These are phyloP conservation scores for Irpex rosettiformis DNA, from an alignment of 1,284 basidiomycete genomes.

Conservation along the genomic window DNA sequence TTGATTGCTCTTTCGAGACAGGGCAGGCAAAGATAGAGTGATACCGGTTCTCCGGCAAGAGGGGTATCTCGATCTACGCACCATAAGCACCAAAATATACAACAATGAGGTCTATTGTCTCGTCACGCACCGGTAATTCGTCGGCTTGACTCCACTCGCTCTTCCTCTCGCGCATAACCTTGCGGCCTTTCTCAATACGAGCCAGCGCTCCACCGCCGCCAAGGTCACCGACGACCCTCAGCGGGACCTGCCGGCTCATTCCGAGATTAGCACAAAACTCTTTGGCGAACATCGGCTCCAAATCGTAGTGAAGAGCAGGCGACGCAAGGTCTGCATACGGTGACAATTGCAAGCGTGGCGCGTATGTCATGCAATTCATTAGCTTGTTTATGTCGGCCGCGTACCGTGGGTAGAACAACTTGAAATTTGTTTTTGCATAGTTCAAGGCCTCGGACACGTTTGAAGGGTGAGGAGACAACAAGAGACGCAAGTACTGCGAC, in stretches of 20 bases:
- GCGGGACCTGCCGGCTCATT: conserved; percentile 84
- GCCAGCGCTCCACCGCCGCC: conserved; percentile 88
- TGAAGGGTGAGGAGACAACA: conserved; percentile 55
- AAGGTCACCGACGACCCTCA: conserved; percentile 86
- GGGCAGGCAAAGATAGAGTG: conserved; percentile 98
- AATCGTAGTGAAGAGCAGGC: conserved; percentile 65
- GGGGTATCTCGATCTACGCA: conserved; percentile 81
- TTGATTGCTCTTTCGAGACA: conserved; percentile 96
- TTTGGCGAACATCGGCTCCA: conserved; percentile 80
- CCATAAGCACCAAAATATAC: background rate
- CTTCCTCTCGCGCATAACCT: conserved; percentile 89
- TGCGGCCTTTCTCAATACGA: conserved; percentile 88
- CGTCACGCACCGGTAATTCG: conserved; percentile 73
- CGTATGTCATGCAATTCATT: conserved; percentile 71
- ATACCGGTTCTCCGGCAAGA: conserved; percentile 83
- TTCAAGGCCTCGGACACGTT: conserved; percentile 57
- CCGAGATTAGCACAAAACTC: conserved; percentile 88
- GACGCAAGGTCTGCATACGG: conserved; percentile 75
- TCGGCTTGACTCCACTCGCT: conserved; percentile 88
- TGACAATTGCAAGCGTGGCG: conserved; percentile 57
- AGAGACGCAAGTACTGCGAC: conserved; percentile 76
- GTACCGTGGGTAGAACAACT: conserved; percentile 64
- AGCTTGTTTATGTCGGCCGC: conserved; percentile 71
- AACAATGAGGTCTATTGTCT: conserved; percentile 4
- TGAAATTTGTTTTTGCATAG: conserved; percentile 73